Evolutionary conservation across 192 early-diverging fungal species (phyloP), one percentile per base, ranked within the genome.

Genomic region (Geranomyces michiganensis): DNA sequence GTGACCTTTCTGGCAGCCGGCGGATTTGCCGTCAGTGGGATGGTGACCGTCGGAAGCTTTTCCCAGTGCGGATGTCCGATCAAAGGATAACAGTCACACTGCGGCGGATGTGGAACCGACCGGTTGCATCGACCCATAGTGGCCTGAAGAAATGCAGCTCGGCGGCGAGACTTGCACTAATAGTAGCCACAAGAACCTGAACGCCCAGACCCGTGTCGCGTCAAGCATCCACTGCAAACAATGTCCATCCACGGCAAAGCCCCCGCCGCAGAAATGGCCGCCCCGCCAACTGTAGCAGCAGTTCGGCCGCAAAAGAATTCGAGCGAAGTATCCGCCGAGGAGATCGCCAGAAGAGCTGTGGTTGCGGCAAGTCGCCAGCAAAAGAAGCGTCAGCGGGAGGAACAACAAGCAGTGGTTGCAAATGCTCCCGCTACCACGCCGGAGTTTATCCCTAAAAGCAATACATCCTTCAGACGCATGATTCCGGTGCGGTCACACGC

Each of bases 31-130:
- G 58, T 2, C 22, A 60, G 6, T 5, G 6, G 62, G 17, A 55
- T 55, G 6, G 70, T 49, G 33, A 13, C 10, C 46, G 62, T 72
- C 14, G 70, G 70, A 8, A 72, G 61, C 41, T 44, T 10, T 43
- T 72, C 70, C 70, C 70, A 72, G 53, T 72, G 70, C 24, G 70
- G 70, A n/a, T 47, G 17, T 12, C 56, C 22, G 19, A 70, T 31
- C 8, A 70, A 14, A 10, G 68, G 33, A n/a, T 70, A 24, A 41
- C 68, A 70, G 19, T 32, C 68, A 36, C 68, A 70, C 41, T 45
- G 55, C 29, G 58, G 29, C 3, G 58, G 6, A 60, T 33, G 58
- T 8, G 58, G 58, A 9, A 29, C 7, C 30, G 31, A 53, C 7
- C 4, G 51, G 51, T 26, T 53, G 51, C 36, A 41, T 10, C 5